phyloP scores from a whole-genome alignment of 2,329 filamentous ascomycete species.

The Talaromyces sp. region DNA sequence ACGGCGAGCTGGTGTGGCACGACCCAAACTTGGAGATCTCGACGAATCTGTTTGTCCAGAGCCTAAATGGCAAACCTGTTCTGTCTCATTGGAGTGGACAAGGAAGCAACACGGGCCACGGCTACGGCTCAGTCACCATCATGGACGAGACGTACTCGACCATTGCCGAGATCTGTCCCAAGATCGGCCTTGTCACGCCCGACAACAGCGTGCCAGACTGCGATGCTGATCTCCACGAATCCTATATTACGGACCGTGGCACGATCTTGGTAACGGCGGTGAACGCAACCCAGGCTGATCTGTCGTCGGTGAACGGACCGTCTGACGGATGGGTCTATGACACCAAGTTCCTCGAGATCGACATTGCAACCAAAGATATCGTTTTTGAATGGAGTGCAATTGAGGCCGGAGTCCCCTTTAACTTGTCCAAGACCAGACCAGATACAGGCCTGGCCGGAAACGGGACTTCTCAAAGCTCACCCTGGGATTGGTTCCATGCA shows the following conservation, averaged over 20 bases:
- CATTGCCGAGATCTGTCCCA: neutral
- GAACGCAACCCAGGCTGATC: conserved; percentile 29
- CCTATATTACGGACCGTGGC: conserved; percentile 27
- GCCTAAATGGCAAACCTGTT: neutral
- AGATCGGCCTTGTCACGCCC: neutral
- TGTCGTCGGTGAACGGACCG: conserved; percentile 26
- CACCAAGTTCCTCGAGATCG: conserved; percentile 31
- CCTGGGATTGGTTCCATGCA: conserved; percentile 13
- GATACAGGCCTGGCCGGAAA: neutral
- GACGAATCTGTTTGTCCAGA: neutral
- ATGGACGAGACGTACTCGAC: neutral
- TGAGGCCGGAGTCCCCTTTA: conserved; percentile 17
- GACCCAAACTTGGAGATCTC: neutral
- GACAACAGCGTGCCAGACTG: neutral
- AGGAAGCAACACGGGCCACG: too few species aligned
- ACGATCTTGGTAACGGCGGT: conserved; percentile 32
- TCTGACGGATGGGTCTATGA: conserved; percentile 29
- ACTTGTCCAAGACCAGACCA: too few species aligned
- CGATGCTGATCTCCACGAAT: conserved; percentile 22
- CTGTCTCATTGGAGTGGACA: neutral
- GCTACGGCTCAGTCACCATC: too few species aligned
- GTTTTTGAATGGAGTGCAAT: conserved; percentile 30
- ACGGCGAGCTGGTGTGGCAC: neutral
- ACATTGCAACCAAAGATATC: conserved; percentile 30
- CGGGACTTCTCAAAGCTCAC: neutral